Evolutionary conservation across 768 basidiomycete genomes (phyloP).

Genomic region (Amyloporia xantha): DNA sequence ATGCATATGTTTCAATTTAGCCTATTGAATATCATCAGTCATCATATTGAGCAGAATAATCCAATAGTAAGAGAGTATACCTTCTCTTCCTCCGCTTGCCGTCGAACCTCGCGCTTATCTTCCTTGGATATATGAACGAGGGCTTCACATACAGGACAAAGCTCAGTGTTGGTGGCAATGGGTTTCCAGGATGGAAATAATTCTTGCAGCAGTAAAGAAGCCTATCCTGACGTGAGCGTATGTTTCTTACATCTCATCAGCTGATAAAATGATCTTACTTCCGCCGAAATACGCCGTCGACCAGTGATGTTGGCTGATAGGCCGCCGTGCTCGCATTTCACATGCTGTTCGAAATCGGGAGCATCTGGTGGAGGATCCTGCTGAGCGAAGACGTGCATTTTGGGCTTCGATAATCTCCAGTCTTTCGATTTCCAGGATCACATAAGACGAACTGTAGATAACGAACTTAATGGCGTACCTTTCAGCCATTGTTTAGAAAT

Average conservation of each 20-base stretch:
- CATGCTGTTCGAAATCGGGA: constrained; percentile 47
- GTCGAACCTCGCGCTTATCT: constrained; percentile 55
- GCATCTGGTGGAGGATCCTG: constrained; percentile 66
- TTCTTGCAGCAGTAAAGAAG: constrained; percentile 42
- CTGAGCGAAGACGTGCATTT: constrained; percentile 58
- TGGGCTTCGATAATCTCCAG: constrained; percentile 67
- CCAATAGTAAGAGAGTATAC: constrained; percentile 27
- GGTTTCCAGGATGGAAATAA: constrained; percentile 66
- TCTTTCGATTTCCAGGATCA: constrained; percentile 52
- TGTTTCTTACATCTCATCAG: no score
- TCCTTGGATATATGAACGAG: constrained; percentile 48
- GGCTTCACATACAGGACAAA: constrained; percentile 60
- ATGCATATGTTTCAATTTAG: constrained; percentile 55
- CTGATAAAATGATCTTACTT: constrained; percentile 33
- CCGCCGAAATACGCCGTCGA: constrained; percentile 55
- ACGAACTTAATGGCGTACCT: constrained; percentile 36
- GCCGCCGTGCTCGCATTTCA: constrained; percentile 65
- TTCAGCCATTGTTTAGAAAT: constrained; percentile 76
- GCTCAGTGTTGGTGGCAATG: constrained; percentile 39
- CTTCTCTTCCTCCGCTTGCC: constrained; percentile 75
- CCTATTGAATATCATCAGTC: constrained; percentile 31
- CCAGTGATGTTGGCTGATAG: constrained; percentile 48
- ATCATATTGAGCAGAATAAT: neutral
- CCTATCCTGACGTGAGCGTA: constrained; percentile 31
- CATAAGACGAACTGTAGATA: constrained; percentile 3